Evolutionary conservation across 106 monocot species (phyloP), one percentile per base, ranked within the genome.

Genomic region (Platanthera zijinensis): DNA sequence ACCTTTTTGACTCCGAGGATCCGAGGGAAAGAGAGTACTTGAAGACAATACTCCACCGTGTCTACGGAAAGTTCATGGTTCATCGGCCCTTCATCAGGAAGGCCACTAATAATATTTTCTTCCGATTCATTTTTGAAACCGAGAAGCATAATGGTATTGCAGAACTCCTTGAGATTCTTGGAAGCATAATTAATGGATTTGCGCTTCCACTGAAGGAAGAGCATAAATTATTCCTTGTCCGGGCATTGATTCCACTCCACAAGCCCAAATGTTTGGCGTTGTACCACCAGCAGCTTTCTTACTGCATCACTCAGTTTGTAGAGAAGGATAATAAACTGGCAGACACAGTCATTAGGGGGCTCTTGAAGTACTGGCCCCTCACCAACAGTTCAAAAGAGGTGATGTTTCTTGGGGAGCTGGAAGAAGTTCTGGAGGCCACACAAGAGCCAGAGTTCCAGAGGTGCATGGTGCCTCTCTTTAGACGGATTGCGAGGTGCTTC

Each of bases 11-110:
- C 53, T 81, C 81, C 67, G 81, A 81, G 70, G 81, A 81, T n/a
- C 81, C 81, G 47, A 76, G 81, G 52, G 80, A 80, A 74, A 80
- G 80, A 74, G 80, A 80, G 39, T 74, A 80, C 74, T 52, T 74
- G 61, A 81, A 81, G 49, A 76, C 75, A n/a, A 81, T 81, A 69
- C 81, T 81, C 69, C 81, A 81, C 22, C 75, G 81, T 10, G 69
- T 81, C n/a, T 81, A 81, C 59, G 81, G 81, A 50, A 81, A 81
- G 46, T 81, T 81, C 76, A 81, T 81, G 81, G 81, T 81, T 48
- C 81, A 81, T 45, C 81, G 81, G 1, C 81, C 81, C 17, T 81
- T 57, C 70, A 76, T 81, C 70, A 81, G 81, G 76, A 81, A 81
- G 57, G 69, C 76, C 17, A 76, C 76, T 71, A 81, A 81, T 70